Conservation (phyloP, 2,329 filamentous ascomycete genomes). For the Stachybotrys echinatus region DNA sequence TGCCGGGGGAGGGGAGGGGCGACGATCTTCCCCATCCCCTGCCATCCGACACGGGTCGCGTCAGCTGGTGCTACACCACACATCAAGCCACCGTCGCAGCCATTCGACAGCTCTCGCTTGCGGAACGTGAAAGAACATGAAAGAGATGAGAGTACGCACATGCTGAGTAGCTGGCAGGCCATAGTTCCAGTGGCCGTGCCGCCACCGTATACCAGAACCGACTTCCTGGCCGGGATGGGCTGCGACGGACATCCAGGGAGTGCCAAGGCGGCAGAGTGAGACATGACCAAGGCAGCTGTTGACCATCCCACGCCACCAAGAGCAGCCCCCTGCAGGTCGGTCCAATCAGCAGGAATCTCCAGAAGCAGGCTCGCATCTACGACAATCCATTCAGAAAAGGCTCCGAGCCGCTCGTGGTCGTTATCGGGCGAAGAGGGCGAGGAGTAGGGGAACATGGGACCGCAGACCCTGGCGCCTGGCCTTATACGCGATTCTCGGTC, state of each 20-base stretch:
- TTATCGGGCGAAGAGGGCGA: background rate
- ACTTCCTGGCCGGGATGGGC: slow-evolving; percentile 3
- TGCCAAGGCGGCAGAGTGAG: slow-evolving; percentile 1
- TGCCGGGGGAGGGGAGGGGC: background rate
- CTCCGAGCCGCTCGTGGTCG: background rate
- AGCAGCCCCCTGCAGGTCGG: slow-evolving; percentile 13
- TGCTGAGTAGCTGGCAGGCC: slow-evolving; percentile 19
- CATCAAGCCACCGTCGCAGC: background rate
- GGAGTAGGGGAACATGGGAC: slow-evolving; percentile 8
- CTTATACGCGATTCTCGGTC: background rate
- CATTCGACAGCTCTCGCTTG: background rate
- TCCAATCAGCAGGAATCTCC: slow-evolving; percentile 11
- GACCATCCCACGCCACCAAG: slow-evolving; percentile 17
- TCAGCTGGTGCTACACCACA: background rate
- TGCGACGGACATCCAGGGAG: slow-evolving; percentile 5
- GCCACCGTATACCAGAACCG: slow-evolving; percentile 22
- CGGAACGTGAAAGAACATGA: background rate
- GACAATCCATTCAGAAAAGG: slow-evolving; percentile 2
- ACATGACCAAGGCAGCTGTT: slow-evolving; percentile 13
- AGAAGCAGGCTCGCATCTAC: slow-evolving; percentile 7
- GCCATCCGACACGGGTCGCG: background rate
- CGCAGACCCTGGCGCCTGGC: slow-evolving; percentile 5
- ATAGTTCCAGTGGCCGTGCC: slow-evolving; percentile 21
- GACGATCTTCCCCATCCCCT: background rate
- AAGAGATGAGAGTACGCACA: slow-evolving; percentile 9